Conservation (phyloP, 2,329 filamentous ascomycete species). For the Meredithiella fracta region DNA sequence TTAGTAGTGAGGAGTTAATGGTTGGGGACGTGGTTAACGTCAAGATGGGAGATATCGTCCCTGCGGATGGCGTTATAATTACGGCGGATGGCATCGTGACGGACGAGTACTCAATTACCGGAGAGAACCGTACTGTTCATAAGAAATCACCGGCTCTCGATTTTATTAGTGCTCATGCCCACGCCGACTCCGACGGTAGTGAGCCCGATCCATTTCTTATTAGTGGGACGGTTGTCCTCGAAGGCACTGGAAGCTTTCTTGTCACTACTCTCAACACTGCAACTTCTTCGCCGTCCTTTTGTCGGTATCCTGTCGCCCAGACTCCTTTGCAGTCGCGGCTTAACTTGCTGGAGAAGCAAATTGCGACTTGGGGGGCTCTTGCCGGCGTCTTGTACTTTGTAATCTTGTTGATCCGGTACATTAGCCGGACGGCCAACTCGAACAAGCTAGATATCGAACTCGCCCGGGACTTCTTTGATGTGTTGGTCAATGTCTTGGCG, state of each 20-base stretch:
- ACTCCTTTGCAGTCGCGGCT: conserved; percentile 66
- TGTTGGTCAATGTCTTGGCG: conserved; percentile 29
- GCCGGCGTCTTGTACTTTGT: conserved; percentile 28
- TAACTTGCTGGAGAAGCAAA: conserved; percentile 62
- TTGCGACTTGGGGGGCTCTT: conserved; percentile 30
- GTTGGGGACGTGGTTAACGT: conserved; percentile 60
- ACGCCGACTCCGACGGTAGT: neutral
- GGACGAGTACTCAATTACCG: conserved; percentile 61
- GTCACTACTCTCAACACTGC: conserved; percentile 60
- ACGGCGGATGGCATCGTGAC: conserved; percentile 43
- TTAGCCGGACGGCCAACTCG: conserved; percentile 20
- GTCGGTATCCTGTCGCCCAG: conserved; percentile 60
- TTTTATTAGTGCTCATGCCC: neutral
- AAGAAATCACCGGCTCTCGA: conserved; percentile 27
- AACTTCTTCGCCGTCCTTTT: conserved; percentile 40
- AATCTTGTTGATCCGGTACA: conserved; percentile 25
- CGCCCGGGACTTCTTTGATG: conserved; percentile 36
- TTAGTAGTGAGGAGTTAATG: conserved; percentile 53
- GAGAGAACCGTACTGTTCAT: conserved; percentile 56
- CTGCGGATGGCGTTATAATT: conserved; percentile 56
- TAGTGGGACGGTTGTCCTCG: conserved; percentile 60
- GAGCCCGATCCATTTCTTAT: conserved; percentile 61
- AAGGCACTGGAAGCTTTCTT: conserved; percentile 59
- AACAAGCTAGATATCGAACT: conserved; percentile 26
- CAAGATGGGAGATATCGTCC: conserved; percentile 56